Evolutionary conservation across 805 yeast genomes (phyloP), one percentile per base, ranked within the genome.

Genomic region (Pichia manshurica): DNA sequence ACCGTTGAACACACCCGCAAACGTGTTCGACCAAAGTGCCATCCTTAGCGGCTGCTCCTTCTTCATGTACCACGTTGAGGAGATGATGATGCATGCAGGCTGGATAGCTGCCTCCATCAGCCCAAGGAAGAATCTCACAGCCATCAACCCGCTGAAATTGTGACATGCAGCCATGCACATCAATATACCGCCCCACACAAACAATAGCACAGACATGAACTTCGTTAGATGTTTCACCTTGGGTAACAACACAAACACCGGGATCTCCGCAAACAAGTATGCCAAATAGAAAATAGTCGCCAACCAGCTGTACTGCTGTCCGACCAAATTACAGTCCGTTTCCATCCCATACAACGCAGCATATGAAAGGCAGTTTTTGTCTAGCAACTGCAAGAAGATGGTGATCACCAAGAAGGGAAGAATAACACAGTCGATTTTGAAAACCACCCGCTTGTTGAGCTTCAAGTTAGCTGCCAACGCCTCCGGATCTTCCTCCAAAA

Each of bases 41-140:
- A 55, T 52, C 42, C 63, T 58, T 17, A 53, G 32, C 12, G 61
- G 55, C 39, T 61, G 66, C 45, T 63, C 66, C 12, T 42, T 37
- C 39, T 51, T 62, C 35, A 35, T 46, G 41, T 33, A 39, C 44
- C 41, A 39, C 10, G 44, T 41, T 13, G 45, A 46, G 13, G 45
- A 40, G 46, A 68, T 52, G 45, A 58, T 54, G 62, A 68, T 63
- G 52, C 65, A 66, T 29, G 60, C 45, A 10, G 72, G 64, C 23
- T 56, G 50, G 22, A 60, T 55, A 31, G 55, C 47, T 40, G 56
- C 53, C 51, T 67, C 72, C 44, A 56, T 49, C 5, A 64, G 15
- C 65, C 82, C 84, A 21, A 77, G 57, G 51, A 74, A 68, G 55
- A 75, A 72, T 53, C 82, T 61, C 21, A 73, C 50, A 1, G 65